phyloP scores from a whole-genome alignment of 495 filamentous ascomycete genomes.

The Talaromyces nanjingensis region DNA sequence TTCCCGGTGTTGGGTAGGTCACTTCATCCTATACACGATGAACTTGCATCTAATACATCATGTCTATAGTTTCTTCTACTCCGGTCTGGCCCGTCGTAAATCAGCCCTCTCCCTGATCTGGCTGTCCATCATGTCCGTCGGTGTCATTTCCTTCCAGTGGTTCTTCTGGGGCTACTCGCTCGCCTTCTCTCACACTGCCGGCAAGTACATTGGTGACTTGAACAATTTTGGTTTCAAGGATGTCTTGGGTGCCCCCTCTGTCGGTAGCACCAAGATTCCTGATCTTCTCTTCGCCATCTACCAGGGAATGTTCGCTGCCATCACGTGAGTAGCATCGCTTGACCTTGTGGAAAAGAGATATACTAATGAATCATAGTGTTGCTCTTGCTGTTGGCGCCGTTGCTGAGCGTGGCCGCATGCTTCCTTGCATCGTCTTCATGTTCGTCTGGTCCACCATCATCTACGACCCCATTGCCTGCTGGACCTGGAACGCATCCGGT shows the following conservation, averaged over 20 bases:
- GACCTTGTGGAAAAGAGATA: neutral
- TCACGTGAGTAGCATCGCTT: slow-evolving; percentile 56
- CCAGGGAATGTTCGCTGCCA: slow-evolving; percentile 96
- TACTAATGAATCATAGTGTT: slow-evolving; percentile 42
- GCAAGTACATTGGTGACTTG: slow-evolving; percentile 77
- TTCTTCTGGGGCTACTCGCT: slow-evolving; percentile 99
- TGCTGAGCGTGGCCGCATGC: slow-evolving; percentile 90
- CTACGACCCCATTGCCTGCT: slow-evolving; percentile 94
- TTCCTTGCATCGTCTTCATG: slow-evolving; percentile 91
- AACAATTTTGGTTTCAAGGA: slow-evolving; percentile 79
- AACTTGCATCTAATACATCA: neutral
- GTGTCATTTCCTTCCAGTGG: slow-evolving; percentile 91
- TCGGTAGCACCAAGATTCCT: slow-evolving; percentile 72
- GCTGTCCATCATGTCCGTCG: slow-evolving; percentile 94
- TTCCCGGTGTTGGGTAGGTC: slow-evolving; percentile 79
- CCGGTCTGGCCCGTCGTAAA: slow-evolving; percentile 92
- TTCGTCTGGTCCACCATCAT: slow-evolving; percentile 93
- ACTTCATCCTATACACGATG: neutral
- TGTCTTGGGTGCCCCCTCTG: slow-evolving; percentile 73
- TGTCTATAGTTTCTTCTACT: slow-evolving; percentile 80
- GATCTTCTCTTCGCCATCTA: slow-evolving; percentile 90
- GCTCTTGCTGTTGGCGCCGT: slow-evolving; percentile 89
- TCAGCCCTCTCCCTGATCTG: slow-evolving; percentile 91
- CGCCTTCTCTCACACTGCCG: slow-evolving; percentile 80
- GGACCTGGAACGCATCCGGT: slow-evolving; percentile 90